Base-by-base conservation (phyloP, 352 stramenopile species). In the Pythium rhizo-oryzae region DNA sequence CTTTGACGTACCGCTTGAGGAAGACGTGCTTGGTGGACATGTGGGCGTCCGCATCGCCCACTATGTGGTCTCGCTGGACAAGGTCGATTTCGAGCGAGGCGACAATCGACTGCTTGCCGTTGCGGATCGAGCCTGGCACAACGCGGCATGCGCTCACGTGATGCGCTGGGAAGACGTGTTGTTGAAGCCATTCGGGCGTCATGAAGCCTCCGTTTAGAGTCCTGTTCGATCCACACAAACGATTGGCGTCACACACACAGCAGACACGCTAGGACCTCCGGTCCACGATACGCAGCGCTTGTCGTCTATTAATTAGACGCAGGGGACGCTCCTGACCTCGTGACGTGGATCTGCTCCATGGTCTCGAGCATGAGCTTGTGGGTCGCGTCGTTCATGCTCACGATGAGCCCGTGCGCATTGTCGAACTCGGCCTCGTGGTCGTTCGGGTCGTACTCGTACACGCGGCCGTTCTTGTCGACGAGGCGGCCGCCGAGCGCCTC, bases 391-490 rank as follows among this genome's bases (percentile, higher is more conserved):
- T 84, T 70, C 21, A 91, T 59, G 44, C 69, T 81, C 53, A 77
- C 85, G 7, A 93, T 39, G 39, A 93, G 65, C 6, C 85, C 85
- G 33, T 77, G 59, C 24, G 75, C 75, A 59, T 93, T 93, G 76
- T 92, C 84, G 60, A 82, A 92, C 30, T 80, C 79, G 12, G 67
- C 69, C 55, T 77, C 78, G 52, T 81, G 75, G 5, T 57, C 69
- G 25, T 73, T 70, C 44, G 83, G 76, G 55, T 90, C 74, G 71
- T 93, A 93, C 63, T 78, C 50, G 67, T 93, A 93, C 44, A 80
- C 72, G 28, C 75, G 69, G 23, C 85, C 85, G 24, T 79, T 63
- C 51, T 84, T 81, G 65, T 91, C 80, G 4, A 85, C 80, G 33
- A 93, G 65, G 28, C 76, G 67, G 5, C 85, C 85, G 12, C 82